Conservation (phyloP, 352 stramenopile species). For the Pilasporangium apinafurcum region DNA sequence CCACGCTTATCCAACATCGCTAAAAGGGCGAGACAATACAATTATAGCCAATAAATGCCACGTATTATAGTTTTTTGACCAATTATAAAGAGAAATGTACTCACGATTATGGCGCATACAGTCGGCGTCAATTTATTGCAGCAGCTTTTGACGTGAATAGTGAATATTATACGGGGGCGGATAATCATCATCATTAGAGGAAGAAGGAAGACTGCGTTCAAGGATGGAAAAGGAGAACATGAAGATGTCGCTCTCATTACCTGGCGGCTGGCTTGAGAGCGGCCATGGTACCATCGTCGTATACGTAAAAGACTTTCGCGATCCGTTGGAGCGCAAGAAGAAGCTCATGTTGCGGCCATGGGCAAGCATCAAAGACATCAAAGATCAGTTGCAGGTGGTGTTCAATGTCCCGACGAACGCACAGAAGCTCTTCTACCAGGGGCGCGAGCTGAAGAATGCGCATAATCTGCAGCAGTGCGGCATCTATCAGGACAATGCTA, state of each 20-base stretch:
- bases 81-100: too few species aligned
- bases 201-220: too few species aligned
- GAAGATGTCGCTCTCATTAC: constrained; percentile 66
- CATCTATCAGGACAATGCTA: constrained; percentile 77
- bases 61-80: too few species aligned
- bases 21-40: too few species aligned
- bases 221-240: too few species aligned
- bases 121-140: too few species aligned
- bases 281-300: constrained; percentile 62
- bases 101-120: too few species aligned
- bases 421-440: constrained; percentile 80
- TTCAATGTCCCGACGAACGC: constrained; percentile 74
- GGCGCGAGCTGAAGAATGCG: constrained; percentile 75
- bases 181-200: too few species aligned
- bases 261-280: constrained; percentile 70
- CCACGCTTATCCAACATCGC: too few species aligned
- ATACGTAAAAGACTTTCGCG: constrained; percentile 76
- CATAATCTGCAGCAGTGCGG: constrained; percentile 80
- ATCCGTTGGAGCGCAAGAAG: constrained; percentile 75
- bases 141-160: too few species aligned
- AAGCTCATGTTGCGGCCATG: constrained; percentile 76
- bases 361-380: constrained; percentile 82
- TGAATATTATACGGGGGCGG: too few species aligned
- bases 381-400: constrained; percentile 79
- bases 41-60: too few species aligned